Conservation (phyloP, 202 grass and related monocot genomes). For the Panicum hallii region DNA sequence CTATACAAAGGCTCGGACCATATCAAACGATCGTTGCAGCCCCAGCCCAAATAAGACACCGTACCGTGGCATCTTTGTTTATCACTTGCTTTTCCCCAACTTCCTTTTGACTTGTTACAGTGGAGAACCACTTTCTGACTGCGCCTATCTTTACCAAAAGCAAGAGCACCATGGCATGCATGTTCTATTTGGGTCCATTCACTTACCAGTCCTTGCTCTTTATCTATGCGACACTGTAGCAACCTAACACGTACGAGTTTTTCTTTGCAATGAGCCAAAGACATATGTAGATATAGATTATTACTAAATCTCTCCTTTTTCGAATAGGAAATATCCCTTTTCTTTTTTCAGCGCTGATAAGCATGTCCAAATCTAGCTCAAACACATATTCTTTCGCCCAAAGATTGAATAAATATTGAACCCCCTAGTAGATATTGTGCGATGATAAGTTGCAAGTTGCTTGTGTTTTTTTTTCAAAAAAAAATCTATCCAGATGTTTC, state of each 20-base stretch:
- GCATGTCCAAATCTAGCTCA: background rate
- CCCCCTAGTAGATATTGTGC: background rate
- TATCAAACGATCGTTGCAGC: background rate
- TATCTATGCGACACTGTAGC: background rate
- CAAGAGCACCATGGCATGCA: slow-evolving; percentile 32
- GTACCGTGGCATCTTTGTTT: background rate
- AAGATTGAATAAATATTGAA: background rate
- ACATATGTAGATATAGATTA: background rate
- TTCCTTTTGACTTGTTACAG: slow-evolving; percentile 53
- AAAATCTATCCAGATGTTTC: background rate
- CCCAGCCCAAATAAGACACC: background rate
- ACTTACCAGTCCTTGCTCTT: background rate
- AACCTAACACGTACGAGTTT: slow-evolving; percentile 2
- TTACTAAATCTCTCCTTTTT: background rate
- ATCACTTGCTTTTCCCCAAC: background rate
- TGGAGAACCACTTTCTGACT: slow-evolving; percentile 46
- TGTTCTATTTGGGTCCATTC: slow-evolving; percentile 33
- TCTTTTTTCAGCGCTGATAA: background rate
- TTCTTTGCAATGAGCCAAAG: background rate
- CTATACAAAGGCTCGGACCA: background rate
- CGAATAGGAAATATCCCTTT: background rate
- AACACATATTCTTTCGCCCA: background rate
- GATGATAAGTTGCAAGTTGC: background rate
- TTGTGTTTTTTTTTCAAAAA: background rate
- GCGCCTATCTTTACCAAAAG: slow-evolving; percentile 51